These are phyloP conservation scores for Gilbertella persicaria DNA, from an alignment of 371 early-diverging fungal species.

Conservation along the genomic window DNA sequence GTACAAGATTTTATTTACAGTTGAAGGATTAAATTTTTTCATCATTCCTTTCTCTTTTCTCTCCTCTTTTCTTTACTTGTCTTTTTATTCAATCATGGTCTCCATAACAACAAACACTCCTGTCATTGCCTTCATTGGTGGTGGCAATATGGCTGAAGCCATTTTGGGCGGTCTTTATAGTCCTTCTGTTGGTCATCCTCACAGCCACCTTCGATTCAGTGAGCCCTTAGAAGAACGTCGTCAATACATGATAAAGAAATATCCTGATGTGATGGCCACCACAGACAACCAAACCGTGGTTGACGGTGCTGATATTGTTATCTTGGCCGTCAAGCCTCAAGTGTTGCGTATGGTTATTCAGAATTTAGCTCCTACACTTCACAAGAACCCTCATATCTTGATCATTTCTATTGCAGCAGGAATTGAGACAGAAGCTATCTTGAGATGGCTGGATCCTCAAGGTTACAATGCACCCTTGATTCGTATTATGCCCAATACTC, in stretches of 20 bases:
- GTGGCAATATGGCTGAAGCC: conserved; percentile 94
- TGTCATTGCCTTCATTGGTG: conserved; percentile 78
- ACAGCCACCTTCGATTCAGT: conserved; percentile 71
- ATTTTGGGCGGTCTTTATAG: conserved; percentile 82
- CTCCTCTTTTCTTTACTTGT: conserved; percentile 1
- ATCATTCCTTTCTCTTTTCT: neutral
- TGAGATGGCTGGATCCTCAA: conserved; percentile 65
- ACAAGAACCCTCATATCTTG: conserved; percentile 37
- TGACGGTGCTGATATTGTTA: conserved; percentile 52
- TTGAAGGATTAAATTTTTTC: conserved; percentile 7
- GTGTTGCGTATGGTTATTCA: conserved; percentile 72
- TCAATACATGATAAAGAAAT: conserved; percentile 62
- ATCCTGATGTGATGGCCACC: conserved; percentile 50
- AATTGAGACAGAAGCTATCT: conserved; percentile 71
- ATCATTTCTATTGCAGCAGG: conserved; percentile 52
- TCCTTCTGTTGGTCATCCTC: conserved; percentile 62
- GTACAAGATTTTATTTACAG: neutral
- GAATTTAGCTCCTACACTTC: conserved; percentile 46
- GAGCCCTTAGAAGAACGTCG: conserved; percentile 77
- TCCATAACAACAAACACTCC: conserved; percentile 9
- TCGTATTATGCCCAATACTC: conserved; percentile 95
- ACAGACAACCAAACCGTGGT: conserved; percentile 50
- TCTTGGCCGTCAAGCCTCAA: conserved; percentile 62
- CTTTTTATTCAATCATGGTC: neutral
- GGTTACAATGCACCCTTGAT: conserved; percentile 56